Percentiles rank a stretch among this genome's conserved stretches.
These are phyloP conservation scores for Trichopus zeylanicus DNA, from an alignment of 116 monocot species.

Conservation along the genomic window DNA sequence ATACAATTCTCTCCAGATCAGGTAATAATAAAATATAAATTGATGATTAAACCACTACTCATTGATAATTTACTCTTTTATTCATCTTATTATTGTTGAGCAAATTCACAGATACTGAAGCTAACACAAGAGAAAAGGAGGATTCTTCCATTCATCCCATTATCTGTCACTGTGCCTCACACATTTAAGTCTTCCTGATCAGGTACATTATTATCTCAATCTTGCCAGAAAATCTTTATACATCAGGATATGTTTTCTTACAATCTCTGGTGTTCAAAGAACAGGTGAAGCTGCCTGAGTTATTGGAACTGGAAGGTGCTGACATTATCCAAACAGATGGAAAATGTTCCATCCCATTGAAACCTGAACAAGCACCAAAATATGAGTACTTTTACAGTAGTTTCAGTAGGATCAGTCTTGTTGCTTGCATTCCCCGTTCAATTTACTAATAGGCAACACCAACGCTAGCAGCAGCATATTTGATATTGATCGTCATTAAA, in stretches of 20 bases:
- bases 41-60: too few species aligned
- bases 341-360: slow-evolving; percentile 72
- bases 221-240: too few species aligned
- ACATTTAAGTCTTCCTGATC: slow-evolving; percentile 70
- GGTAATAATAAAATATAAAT: slow-evolving; percentile 41
- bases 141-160: slow-evolving; percentile 53
- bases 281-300: slow-evolving; percentile 77
- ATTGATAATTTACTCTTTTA: too few species aligned
- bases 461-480: slow-evolving; percentile 90
- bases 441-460: slow-evolving; percentile 78
- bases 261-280: not conserved
- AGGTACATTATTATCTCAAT: slow-evolving; percentile 29
- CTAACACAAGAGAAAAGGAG: slow-evolving; percentile 55
- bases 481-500: slow-evolving; percentile 63
- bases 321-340: slow-evolving; percentile 96
- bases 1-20: slow-evolving; percentile 70
- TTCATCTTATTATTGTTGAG: too few species aligned
- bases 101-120: slow-evolving; percentile 60
- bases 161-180: slow-evolving; percentile 93
- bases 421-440: too few species aligned
- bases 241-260: too few species aligned
- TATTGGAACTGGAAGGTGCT: slow-evolving; percentile 85
- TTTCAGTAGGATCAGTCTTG: too few species aligned
- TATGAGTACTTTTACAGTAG: too few species aligned
- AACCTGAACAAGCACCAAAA: too few species aligned